These are phyloP conservation scores for Allantophomopsis lycopodina DNA, from an alignment of 2,329 filamentous ascomycete species.

Conservation along the genomic window DNA sequence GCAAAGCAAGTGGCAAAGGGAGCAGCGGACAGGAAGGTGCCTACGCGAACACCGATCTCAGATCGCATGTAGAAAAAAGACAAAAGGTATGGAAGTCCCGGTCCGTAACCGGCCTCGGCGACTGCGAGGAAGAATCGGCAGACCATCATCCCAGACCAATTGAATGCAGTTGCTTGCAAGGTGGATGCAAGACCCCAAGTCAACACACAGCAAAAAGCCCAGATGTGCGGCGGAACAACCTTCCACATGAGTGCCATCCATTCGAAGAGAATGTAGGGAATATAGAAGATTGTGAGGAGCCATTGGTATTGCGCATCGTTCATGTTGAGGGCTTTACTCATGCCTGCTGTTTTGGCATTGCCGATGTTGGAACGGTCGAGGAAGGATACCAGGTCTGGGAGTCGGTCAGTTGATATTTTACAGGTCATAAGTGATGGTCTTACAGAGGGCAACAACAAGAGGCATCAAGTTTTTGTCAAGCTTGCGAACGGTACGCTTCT, in stretches of 20 bases:
- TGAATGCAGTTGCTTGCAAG: slow-evolving; percentile 17
- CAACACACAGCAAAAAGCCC: slow-evolving; percentile 19
- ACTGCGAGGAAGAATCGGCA: slow-evolving; percentile 27
- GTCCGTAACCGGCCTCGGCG: slow-evolving; percentile 29
- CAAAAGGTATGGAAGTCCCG: slow-evolving; percentile 25
- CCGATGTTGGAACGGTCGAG: slow-evolving; percentile 36
- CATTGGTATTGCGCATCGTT: slow-evolving; percentile 24
- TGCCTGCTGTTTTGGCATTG: slow-evolving; percentile 39
- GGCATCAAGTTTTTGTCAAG: slow-evolving; percentile 43
- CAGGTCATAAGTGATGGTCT: not conserved
- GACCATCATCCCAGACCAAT: slow-evolving; percentile 22
- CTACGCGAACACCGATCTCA: slow-evolving; percentile 56
- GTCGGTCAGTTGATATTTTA: not conserved
- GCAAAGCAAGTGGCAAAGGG: slow-evolving; percentile 57
- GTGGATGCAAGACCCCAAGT: slow-evolving; percentile 10
- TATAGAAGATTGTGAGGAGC: slow-evolving; percentile 25
- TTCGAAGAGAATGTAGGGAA: slow-evolving; percentile 25
- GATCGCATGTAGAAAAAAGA: slow-evolving; percentile 28
- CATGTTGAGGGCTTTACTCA: slow-evolving; percentile 32
- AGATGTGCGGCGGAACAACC: slow-evolving; percentile 22
- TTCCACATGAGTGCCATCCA: slow-evolving; percentile 24
- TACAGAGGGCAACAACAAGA: slow-evolving; percentile 10
- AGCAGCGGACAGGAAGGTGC: slow-evolving; percentile 49
- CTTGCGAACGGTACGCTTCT: slow-evolving; percentile 36
- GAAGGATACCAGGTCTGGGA: slow-evolving; percentile 27